Conservation (phyloP, 768 basidiomycete species). For the Tricholoma sp. region DNA sequence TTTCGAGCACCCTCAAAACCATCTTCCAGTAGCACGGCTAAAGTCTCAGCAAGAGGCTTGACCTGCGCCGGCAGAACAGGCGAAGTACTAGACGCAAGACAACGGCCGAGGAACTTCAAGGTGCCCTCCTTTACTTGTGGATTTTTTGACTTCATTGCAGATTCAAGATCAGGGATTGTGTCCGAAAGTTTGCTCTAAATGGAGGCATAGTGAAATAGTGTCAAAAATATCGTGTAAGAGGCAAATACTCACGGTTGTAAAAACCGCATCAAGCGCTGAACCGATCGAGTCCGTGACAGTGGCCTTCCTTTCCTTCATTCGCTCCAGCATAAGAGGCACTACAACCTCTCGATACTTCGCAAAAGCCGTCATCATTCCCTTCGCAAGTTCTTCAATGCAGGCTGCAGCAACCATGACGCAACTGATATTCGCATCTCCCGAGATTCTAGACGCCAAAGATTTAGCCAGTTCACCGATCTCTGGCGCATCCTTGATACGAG, state of each 20-base stretch:
- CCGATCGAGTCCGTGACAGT: conserved; percentile 89
- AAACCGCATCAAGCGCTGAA: conserved; percentile 83
- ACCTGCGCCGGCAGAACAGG: conserved; percentile 74
- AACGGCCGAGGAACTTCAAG: conserved; percentile 79
- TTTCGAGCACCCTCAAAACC: conserved; percentile 83
- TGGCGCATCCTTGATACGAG: conserved; percentile 74
- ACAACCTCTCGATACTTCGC: conserved; percentile 67
- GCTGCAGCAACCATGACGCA: conserved; percentile 88
- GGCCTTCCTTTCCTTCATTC: conserved; percentile 91
- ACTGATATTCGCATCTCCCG: conserved; percentile 90
- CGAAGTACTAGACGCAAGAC: conserved; percentile 61
- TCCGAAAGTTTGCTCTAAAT: conserved; percentile 73
- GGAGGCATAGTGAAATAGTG: conserved; percentile 6
- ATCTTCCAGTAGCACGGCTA: conserved; percentile 79
- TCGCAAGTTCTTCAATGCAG: conserved; percentile 82
- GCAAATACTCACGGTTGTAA: conserved; percentile 60
- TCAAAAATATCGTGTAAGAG: conserved; percentile 3
- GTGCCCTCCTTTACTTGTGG: conserved; percentile 96
- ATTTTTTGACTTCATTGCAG: conserved; percentile 82
- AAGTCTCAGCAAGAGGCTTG: conserved; percentile 73
- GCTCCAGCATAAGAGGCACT: conserved; percentile 75
- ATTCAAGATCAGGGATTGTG: conserved; percentile 76
- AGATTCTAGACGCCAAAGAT: conserved; percentile 74
- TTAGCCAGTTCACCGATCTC: conserved; percentile 74
- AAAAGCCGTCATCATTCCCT: conserved; percentile 72